Base-by-base conservation (phyloP, 2,329 filamentous ascomycete species). In the Penicillium oxalicum region DNA sequence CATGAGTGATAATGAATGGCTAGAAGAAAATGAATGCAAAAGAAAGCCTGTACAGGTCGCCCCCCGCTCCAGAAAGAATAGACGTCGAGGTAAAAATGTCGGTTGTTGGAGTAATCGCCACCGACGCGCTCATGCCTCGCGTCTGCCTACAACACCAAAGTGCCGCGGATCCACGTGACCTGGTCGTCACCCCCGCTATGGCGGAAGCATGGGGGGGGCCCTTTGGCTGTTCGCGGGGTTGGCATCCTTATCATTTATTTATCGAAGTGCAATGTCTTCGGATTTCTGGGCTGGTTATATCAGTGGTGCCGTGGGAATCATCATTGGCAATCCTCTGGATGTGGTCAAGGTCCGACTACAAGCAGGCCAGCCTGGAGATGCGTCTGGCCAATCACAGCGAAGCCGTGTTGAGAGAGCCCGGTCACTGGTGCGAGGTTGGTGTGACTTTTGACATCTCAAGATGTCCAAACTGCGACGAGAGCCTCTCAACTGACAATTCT, bases 251-350 rank as follows among this genome's bases (percentile, higher is more conserved):
- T 40, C 40, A 40, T 45, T 47, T 33, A 36, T 51, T 45, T 42
- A 45, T 41, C 25, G 28, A 45, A 34, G 9, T 44, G 25, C 36
- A 28, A 91, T 93, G 87, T 88, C 87, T 44, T 82, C 88, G 58
- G 91, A 95, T 66, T 96, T 96, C 70, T 95, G 88, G 87, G 88
- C 91, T 49, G 90, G 91, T 62, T 96, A 95, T 69, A 72, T 93
- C 52, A 91, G 87, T 64, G 91, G 91, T 45, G 89, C 87, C 49
- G 77, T 85, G 42, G 88, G 89, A 40, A 96, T 96, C 60, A 73
- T 95, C 41, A 86, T 95, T 52, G 90, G 91, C 54, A 95, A 95
- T 61, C 89, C 90, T 3, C 76, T 96, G 4, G 86, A 91, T 65
- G 71, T 90, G 18, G 69, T 90, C 61, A 91, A 91, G 70, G 88